phyloP scores from a whole-genome alignment of 2,329 filamentous ascomycete genomes.

The Neobulgaria alba region DNA sequence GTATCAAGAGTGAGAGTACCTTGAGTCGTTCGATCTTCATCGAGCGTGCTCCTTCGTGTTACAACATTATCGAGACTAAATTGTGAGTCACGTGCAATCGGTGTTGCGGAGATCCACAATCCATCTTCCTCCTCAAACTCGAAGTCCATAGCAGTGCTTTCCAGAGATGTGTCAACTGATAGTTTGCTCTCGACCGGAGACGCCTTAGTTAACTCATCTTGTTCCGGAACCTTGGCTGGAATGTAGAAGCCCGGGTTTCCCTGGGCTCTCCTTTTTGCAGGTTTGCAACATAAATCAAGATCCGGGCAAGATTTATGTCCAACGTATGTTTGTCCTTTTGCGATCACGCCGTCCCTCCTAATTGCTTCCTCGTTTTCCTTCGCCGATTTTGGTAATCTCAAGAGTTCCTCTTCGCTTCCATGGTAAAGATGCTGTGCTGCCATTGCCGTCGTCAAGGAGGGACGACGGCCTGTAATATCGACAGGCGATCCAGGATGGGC shows the following conservation, averaged over 20 bases:
- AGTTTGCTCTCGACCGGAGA: slow-evolving; percentile 7
- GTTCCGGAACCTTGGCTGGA: slow-evolving; percentile 24
- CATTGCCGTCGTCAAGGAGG: slow-evolving; percentile 19
- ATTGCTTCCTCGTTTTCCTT: slow-evolving; percentile 22
- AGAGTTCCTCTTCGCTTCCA: slow-evolving; percentile 18
- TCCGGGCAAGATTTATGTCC: slow-evolving; percentile 10
- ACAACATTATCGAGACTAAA: slow-evolving; percentile 21
- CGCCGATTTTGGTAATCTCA: slow-evolving; percentile 13
- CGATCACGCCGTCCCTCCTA: slow-evolving; percentile 27
- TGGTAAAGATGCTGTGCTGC: slow-evolving; percentile 20
- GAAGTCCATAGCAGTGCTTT: slow-evolving; percentile 20
- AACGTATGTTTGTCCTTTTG: slow-evolving; percentile 17
- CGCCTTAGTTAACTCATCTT: slow-evolving; percentile 15
- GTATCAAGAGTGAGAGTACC: slow-evolving; percentile 19
- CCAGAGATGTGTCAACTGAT: slow-evolving; percentile 18
- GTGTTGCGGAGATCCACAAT: slow-evolving; percentile 23
- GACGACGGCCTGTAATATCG: slow-evolving; percentile 22
- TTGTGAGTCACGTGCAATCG: slow-evolving; percentile 19
- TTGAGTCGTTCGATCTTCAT: slow-evolving; percentile 17
- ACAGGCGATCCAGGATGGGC: slow-evolving; percentile 28
- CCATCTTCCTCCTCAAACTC: slow-evolving; percentile 22
- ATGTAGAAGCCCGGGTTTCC: slow-evolving; percentile 22
- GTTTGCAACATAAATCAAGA: neutral
- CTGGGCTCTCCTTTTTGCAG: slow-evolving; percentile 9
- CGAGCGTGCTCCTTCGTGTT: slow-evolving; percentile 17